Conservation (phyloP, 352 stramenopile species). For the Phytophthora multivora region DNA sequence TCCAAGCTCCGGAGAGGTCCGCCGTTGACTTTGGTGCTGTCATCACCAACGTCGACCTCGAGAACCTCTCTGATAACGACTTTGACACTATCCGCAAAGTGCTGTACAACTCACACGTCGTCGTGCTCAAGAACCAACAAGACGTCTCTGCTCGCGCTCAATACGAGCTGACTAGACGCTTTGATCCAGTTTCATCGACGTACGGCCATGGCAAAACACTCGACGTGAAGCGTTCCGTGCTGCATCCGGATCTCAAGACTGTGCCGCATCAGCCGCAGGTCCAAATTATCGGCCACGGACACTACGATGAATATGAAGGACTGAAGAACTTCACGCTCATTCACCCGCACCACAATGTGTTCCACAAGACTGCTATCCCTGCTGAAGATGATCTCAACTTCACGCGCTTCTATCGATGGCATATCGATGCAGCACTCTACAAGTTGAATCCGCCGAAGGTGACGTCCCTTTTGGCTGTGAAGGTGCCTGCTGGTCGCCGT, state of each 20-base stretch:
- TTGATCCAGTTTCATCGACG: slow-evolving; percentile 28
- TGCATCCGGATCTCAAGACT: slow-evolving; percentile 37
- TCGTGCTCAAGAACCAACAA: slow-evolving; percentile 39
- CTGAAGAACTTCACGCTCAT: slow-evolving; percentile 38
- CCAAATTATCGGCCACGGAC: slow-evolving; percentile 37
- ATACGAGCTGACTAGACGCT: slow-evolving; percentile 35
- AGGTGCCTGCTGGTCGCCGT: slow-evolving; percentile 25
- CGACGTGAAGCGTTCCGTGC: slow-evolving; percentile 32
- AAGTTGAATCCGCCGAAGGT: slow-evolving; percentile 34
- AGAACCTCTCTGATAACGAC: slow-evolving; percentile 27
- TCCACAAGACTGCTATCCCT: slow-evolving; percentile 33
- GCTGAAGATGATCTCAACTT: slow-evolving; percentile 35
- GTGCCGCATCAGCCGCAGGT: slow-evolving; percentile 38
- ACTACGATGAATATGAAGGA: slow-evolving; percentile 40
- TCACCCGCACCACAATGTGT: slow-evolving; percentile 38
- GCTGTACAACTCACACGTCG: slow-evolving; percentile 35
- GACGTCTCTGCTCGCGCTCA: slow-evolving; percentile 23
- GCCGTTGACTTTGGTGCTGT: slow-evolving; percentile 28
- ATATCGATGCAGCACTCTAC: slow-evolving; percentile 38
- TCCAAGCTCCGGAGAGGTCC: slow-evolving; percentile 18
- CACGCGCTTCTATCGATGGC: slow-evolving; percentile 40
- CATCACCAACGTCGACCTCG: slow-evolving; percentile 32
- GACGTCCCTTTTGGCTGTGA: slow-evolving; percentile 31
- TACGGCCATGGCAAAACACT: slow-evolving; percentile 40
- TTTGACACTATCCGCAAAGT: slow-evolving; percentile 30